phyloP scores from a whole-genome alignment of 2,329 filamentous ascomycete genomes.

The Pseudogymnoascus sp. region DNA sequence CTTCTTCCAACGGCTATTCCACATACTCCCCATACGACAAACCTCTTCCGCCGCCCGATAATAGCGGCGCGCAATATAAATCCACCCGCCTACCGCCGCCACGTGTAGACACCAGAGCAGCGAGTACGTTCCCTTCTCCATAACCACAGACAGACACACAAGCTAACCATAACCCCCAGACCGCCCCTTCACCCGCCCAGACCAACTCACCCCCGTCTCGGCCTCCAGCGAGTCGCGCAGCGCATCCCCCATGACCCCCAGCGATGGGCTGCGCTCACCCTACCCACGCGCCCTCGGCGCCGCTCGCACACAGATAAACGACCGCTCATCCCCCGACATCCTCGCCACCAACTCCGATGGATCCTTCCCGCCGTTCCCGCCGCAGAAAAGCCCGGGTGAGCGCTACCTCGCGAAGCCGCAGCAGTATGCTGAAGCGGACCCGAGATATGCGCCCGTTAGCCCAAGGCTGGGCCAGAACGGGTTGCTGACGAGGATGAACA shows the following conservation, averaged over 20 bases:
- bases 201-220: constrained; percentile 56
- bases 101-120: constrained; percentile 42
- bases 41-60: not conserved
- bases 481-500: constrained; percentile 54
- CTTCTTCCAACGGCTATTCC: constrained; percentile 17
- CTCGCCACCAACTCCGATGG: constrained; percentile 37
- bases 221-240: constrained; percentile 50
- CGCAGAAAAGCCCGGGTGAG: constrained; percentile 25
- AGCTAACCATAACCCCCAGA: constrained; percentile 37
- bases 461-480: constrained; percentile 36
- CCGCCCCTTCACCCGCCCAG: constrained; percentile 43
- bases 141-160: not conserved
- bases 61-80: not conserved
- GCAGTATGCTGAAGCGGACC: constrained; percentile 27
- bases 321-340: constrained; percentile 36
- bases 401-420: constrained; percentile 12
- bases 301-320: constrained; percentile 8
- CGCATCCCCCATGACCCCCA: constrained; percentile 54
- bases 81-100: constrained; percentile 30
- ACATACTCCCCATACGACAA: constrained; percentile 4
- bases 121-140: constrained; percentile 35
- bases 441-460: constrained; percentile 39
- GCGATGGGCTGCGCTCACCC: constrained; percentile 36
- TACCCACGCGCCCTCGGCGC: constrained; percentile 10
- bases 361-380: constrained; percentile 45